These are phyloP conservation scores for Fusarium oligoseptatum DNA, from an alignment of 2,329 filamentous ascomycete genomes.

Conservation along the genomic window DNA sequence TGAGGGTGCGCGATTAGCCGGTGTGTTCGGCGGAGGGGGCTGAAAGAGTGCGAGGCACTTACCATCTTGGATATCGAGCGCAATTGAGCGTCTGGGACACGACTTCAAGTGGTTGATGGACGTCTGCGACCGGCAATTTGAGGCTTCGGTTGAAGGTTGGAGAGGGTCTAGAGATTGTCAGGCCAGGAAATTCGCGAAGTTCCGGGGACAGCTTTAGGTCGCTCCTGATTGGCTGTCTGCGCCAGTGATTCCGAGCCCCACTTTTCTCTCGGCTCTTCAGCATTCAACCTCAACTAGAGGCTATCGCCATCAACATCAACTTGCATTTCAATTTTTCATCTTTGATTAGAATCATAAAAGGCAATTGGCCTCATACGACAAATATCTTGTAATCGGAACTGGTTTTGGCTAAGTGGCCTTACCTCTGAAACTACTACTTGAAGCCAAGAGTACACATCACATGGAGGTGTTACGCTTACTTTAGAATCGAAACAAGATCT, in stretches of 20 bases:
- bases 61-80: slow-evolving; percentile 55
- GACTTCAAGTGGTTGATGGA: slow-evolving; percentile 43
- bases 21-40: slow-evolving; percentile 9
- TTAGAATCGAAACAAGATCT: neutral
- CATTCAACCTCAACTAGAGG: neutral
- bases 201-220: slow-evolving; percentile 49
- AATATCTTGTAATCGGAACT: neutral
- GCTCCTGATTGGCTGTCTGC: slow-evolving; percentile 48
- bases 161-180: slow-evolving; percentile 50
- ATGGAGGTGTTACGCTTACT: neutral
- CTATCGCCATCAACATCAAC: neutral
- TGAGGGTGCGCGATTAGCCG: slow-evolving; percentile 53
- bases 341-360: neutral
- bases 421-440: neutral
- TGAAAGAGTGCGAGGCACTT: slow-evolving; percentile 29
- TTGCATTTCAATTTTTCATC: neutral
- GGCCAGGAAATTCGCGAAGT: slow-evolving; percentile 53
- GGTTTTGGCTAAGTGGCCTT: neutral
- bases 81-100: slow-evolving; percentile 48
- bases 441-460: neutral
- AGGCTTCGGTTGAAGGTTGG: slow-evolving; percentile 47
- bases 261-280: slow-evolving; percentile 21
- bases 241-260: slow-evolving; percentile 36
- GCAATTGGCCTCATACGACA: neutral
- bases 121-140: slow-evolving; percentile 45